Evolutionary conservation across 2,329 filamentous ascomycete species (phyloP), one percentile per base, ranked within the genome.

Genomic region (Pseudocercospora eumusae): DNA sequence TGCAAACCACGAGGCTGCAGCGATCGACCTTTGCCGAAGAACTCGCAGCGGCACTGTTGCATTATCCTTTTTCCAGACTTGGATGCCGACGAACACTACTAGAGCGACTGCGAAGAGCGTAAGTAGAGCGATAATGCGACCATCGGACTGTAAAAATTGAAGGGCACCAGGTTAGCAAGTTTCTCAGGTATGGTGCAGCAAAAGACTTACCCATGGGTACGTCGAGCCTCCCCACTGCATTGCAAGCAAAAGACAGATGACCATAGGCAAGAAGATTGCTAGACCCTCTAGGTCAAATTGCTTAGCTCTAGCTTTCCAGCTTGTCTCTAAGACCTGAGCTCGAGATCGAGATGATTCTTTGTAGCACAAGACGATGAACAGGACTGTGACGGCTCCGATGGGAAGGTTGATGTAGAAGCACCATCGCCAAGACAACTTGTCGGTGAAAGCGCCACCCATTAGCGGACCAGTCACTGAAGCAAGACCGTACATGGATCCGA

Each of bases 171-270:
- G n/a, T n/a, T n/a, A n/a, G n/a, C n/a, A n/a, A n/a, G n/a, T n/a
- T n/a, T n/a, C n/a, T n/a, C n/a, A n/a, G n/a, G n/a, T n/a, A n/a
- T n/a, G n/a, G n/a, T n/a, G n/a, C n/a, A n/a, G n/a, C n/a, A n/a
- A n/a, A n/a, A n/a, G n/a, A n/a, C n/a, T n/a, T n/a, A n/a, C n/a
- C n/a, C 68, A 74, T 9, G 66, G 68, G 57, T 80, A 81, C 57
- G 75, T 79, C 61, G 72, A 75, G 25, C 80, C 80, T 49, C 79
- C 80, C 79, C 80, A 82, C 57, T 81, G 78, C 6, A 82, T 74
- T 31, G 80, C 80, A 25, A 82, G 76, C 6, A 82, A 70, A 36
- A 81, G 68, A 67, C 77, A 81, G 54, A 82, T 73, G 3, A 76
- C 62, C 11, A 44, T 50, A 0, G 55, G 6, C 73, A 72, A 1